These are phyloP conservation scores for Trametes sanguinea DNA, from an alignment of 768 basidiomycete species.

Conservation along the genomic window DNA sequence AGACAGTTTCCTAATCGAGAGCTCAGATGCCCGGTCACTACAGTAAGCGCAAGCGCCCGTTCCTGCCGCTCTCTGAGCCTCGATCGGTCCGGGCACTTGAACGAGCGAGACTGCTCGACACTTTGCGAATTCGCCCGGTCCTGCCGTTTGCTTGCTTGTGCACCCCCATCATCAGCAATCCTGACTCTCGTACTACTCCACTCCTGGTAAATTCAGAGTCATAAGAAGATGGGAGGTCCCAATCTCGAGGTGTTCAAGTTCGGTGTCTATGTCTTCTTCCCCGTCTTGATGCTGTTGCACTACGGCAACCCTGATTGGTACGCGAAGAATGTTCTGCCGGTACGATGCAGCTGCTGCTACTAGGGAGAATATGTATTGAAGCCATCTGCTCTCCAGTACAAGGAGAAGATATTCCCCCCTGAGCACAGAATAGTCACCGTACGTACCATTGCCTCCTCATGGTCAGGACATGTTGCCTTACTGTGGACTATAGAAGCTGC, in stretches of 20 bases:
- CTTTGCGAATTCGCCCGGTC: neutral
- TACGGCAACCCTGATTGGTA: conserved; percentile 93
- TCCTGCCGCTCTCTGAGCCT: neutral
- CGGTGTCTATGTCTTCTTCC: conserved; percentile 81
- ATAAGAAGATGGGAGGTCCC: conserved; percentile 62
- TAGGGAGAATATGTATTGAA: neutral
- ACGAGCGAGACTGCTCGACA: neutral
- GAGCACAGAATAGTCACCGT: conserved; percentile 57
- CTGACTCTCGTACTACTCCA: neutral
- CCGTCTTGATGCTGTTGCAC: conserved; percentile 76
- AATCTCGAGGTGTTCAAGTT: conserved; percentile 93
- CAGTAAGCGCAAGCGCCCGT: too few species aligned
- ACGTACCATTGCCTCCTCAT: conserved; percentile 16
- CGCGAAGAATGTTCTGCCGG: conserved; percentile 71
- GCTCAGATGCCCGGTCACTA: too few species aligned
- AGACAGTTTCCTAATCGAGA: too few species aligned
- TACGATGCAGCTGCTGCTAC: conserved; percentile 36
- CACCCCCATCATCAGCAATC: neutral
- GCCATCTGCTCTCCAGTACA: conserved; percentile 50
- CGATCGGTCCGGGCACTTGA: neutral
- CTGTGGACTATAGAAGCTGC: conserved; percentile 48
- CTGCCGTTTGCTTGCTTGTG: neutral
- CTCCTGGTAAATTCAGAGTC: neutral
- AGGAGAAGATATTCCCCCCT: conserved; percentile 69
- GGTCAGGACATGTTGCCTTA: neutral